Conservation (phyloP, 2,329 filamentous ascomycete species). For the Didymella pinodella region DNA sequence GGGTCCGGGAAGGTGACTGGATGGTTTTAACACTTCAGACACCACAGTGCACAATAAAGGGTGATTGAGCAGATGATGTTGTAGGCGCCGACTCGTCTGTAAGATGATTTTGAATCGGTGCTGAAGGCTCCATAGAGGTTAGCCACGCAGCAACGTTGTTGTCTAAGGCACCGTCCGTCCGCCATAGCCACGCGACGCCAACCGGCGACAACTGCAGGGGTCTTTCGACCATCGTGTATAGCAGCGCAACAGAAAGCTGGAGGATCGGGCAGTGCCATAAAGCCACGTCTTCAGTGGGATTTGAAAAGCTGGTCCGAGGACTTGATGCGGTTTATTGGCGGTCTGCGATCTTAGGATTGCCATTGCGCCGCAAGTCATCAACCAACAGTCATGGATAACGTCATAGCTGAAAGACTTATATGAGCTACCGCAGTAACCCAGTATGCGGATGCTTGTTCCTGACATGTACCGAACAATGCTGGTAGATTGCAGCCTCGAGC, state of each 20-base stretch:
- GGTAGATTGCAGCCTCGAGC: conserved; percentile 4
- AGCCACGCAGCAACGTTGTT: conserved; percentile 7
- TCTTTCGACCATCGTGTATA: neutral
- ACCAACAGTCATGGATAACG: conserved; percentile 6
- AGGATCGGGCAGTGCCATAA: neutral
- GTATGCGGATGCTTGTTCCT: conserved; percentile 11
- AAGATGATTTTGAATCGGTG: conserved; percentile 3
- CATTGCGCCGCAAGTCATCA: conserved; percentile 4
- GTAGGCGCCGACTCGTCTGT: conserved; percentile 1
- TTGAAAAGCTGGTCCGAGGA: neutral
- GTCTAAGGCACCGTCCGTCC: conserved; percentile 10
- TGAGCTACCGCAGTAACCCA: neutral
- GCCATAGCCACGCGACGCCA: conserved; percentile 12
- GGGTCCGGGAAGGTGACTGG: neutral
- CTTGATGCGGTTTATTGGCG: neutral
- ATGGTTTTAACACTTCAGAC: neutral
- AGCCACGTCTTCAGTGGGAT: conserved; percentile 5
- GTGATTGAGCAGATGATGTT: neutral
- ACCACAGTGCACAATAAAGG: neutral
- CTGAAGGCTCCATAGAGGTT: conserved; percentile 13
- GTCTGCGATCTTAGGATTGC: conserved; percentile 6
- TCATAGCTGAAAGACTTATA: conserved; percentile 14
- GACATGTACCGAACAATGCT: conserved; percentile 10
- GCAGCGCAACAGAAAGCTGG: neutral
- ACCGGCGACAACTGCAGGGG: conserved; percentile 8